Base-by-base conservation (phyloP, 176 grass and related monocot genomes). In the Musa itinerans region DNA sequence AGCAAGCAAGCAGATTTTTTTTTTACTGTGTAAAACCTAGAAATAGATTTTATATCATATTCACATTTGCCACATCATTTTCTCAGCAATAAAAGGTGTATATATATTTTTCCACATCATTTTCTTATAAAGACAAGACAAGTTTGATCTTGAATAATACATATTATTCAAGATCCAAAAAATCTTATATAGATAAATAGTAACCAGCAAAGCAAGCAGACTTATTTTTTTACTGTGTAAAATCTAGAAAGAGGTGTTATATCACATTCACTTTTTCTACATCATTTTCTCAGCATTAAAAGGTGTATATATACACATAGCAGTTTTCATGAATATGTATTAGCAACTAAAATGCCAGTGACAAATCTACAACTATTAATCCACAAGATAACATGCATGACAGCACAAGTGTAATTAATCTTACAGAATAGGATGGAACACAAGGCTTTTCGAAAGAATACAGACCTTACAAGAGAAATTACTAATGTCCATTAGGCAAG, bases 401-500 rank as follows among this genome's bases (percentile, higher is more conserved):
- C 34, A 43, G 34, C 34, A 43, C 34, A 57, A 57, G 54, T 57
- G 54, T 57, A 3, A 15, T 62, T 15, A 15, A 62, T 6, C 12
- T 21, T 17, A 62, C 57, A 7, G 13, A 62, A 62, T 7, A 62
- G 57, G 20, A 62, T 3, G 57, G 61, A 74, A 17, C 52, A 53
- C 0, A 34, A 27, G 16, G 54, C 17, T 53, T 56, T 75, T 62
- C 9, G 19, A 55, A 78, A 87, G 20, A 74, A 27, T 52, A 57
- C 75, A 75, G 3, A 98, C 94, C 94, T 93, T 98, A 50, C 74
- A 89, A 50, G 89, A 91, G 76, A 86, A 98, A 73, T 81, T 91
- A 80, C 74, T 89, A 82, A 93, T 82, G 74, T 98, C 94, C 79
- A 68, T 89, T 22, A 98, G 50, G 78, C 88, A 90, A 80, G 86